Evolutionary conservation across 345 rosid genomes (phyloP).

Genomic region (Eucalyptus pauciflora): DNA sequence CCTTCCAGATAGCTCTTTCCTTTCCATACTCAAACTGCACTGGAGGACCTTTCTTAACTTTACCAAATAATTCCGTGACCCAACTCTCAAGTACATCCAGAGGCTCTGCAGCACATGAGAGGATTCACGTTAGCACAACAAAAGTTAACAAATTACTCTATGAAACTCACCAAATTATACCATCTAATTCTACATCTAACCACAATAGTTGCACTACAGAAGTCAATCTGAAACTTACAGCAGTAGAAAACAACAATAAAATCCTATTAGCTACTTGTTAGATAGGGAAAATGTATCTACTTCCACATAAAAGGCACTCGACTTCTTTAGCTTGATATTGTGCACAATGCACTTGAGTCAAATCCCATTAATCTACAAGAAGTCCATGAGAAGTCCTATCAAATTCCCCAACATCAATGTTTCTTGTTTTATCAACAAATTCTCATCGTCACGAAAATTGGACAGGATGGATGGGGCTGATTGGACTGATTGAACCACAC

Average conservation of each 20-base stretch:
- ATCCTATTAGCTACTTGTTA: background rate
- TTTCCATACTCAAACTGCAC: slow-evolving; percentile 40
- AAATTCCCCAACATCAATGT: background rate
- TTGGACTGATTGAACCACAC: background rate
- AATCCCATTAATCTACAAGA: background rate
- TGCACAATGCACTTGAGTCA: background rate
- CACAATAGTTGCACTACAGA: background rate
- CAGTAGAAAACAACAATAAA: background rate
- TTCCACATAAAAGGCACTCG: background rate
- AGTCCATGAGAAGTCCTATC: background rate
- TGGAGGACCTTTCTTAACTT: slow-evolving; percentile 56
- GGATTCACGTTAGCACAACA: background rate
- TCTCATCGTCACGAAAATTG: background rate
- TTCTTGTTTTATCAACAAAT: background rate
- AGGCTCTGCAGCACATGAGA: slow-evolving; percentile 51
- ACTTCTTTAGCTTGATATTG: background rate
- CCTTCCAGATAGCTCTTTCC: slow-evolving; percentile 71
- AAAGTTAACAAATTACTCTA: background rate
- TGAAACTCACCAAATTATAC: background rate
- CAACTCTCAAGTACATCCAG: slow-evolving; percentile 83
- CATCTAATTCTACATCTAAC: background rate
- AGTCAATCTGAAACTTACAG: background rate
- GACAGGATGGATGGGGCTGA: background rate
- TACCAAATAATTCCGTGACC: slow-evolving; percentile 71
- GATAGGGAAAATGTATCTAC: background rate